Evolutionary conservation across 2,329 filamentous ascomycete species (phyloP).

Genomic region (Berkeleyomyces rouxiae): DNA sequence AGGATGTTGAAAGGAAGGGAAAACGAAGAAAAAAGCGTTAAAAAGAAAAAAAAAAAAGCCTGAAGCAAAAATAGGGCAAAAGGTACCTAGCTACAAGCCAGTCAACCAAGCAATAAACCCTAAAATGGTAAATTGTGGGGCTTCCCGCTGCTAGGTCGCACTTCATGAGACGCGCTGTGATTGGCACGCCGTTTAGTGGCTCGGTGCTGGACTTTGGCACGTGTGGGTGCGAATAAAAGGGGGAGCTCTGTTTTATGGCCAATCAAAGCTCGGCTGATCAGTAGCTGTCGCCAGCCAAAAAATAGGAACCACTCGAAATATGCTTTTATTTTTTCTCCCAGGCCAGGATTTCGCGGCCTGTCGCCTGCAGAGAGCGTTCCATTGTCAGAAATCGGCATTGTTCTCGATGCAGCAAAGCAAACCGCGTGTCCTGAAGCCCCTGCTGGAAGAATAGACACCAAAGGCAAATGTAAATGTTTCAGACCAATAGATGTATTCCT

Average conservation of each 20-base stretch:
- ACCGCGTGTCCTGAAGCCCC: background rate
- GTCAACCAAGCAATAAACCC: background rate
- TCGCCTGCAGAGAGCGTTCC: background rate
- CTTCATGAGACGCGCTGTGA: background rate
- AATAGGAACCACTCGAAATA: background rate
- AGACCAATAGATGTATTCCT: background rate
- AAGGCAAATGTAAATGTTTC: background rate
- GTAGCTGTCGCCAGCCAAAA: background rate
- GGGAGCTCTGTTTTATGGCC: background rate
- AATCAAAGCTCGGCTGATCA: background rate
- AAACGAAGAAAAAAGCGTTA: background rate
- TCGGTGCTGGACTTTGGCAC: background rate
- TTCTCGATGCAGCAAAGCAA: background rate
- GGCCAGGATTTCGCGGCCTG: no score
- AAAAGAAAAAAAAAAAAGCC: conserved; percentile 16
- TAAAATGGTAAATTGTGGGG: background rate
- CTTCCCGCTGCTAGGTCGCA: background rate
- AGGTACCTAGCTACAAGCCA: conserved; percentile 6
- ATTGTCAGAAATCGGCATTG: background rate
- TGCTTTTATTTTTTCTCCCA: background rate
- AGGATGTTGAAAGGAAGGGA: background rate
- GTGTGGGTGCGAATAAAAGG: background rate
- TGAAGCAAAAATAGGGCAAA: conserved; percentile 5
- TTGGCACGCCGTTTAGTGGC: background rate
- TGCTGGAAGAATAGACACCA: background rate